Base-by-base conservation (phyloP, 2,329 filamentous ascomycete genomes). In the Aspergillus brasiliensis region DNA sequence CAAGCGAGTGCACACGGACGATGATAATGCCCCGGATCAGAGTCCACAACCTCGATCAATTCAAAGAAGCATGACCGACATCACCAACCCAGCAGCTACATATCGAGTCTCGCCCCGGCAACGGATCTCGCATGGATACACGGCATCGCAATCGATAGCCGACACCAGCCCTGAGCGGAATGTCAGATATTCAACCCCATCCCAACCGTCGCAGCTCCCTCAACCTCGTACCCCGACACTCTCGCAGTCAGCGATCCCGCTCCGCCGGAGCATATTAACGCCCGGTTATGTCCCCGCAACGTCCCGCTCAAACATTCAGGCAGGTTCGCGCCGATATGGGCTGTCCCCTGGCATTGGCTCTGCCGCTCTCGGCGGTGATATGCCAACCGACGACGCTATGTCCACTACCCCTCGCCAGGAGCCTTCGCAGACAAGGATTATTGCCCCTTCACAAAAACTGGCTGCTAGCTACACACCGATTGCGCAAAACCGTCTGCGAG, bases 61-160 rank as follows among this genome's bases (percentile, higher is more conserved):
- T 31, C 77, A 78, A 17, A 71, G 79, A 58, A 77, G 78, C 27
- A 75, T 76, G 71, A 80, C 79, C 1, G 79, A 81, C 28, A 67
- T 76, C 40, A 68, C 69, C 21, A 73, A 67, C 34, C 67, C 71
- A 28, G 66, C 65, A n/a, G 62, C 68, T 8, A 56, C 65, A 5
- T 69, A 71, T 58, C 69, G 69, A 10, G 67, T 69, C 6, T 66
- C 73, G 7, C 69, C 73, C 2, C 71, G 73, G 44, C 75, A 78
- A 56, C 73, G 75, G 40, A 60, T 70, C 27, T 70, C 71, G 15
- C 70, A 71, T 49, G 69, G 68, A 47, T 71, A 71, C 48, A 65
- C 65, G 3, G 23, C 65, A 11, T 66, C 69, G 52, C 69, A 68
- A 27, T 67, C 70, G 21, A 61, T 65, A 46, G 66, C 69, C 13